These are phyloP conservation scores for Venturia oleaginea DNA, from an alignment of 2,329 filamentous ascomycete genomes.

Conservation along the genomic window DNA sequence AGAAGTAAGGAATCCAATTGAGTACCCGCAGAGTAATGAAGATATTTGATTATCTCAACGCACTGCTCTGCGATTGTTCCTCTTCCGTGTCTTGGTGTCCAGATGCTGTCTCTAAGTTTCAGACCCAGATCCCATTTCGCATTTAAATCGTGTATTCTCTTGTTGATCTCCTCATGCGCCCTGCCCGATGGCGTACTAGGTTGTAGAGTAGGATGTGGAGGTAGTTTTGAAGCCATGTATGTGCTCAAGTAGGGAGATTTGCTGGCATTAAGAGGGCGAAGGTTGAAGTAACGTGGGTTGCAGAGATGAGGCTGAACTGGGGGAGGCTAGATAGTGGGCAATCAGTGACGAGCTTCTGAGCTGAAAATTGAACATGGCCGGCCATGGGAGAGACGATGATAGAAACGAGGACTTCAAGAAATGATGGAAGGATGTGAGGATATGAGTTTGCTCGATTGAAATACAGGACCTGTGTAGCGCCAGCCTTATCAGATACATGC, in stretches of 20 bases:
- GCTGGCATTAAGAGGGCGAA: not conserved
- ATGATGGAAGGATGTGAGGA: no score
- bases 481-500: not conserved
- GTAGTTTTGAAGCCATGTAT: not conserved
- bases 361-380: not conserved
- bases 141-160: constrained; percentile 1
- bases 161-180: constrained; percentile 2
- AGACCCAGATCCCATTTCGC: not conserved
- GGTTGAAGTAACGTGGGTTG: not conserved
- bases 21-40: not conserved
- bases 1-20: not conserved
- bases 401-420: no score
- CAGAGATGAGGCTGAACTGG: not conserved
- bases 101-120: not conserved
- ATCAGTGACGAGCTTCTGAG: not conserved
- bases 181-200: constrained; percentile 4
- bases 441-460: not conserved
- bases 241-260: no score
- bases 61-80: constrained; percentile 3
- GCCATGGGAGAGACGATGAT: not conserved
- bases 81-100: not conserved
- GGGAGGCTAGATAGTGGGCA: not conserved
- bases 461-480: not conserved
- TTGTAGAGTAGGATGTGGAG: not conserved
- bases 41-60: constrained; percentile 8